Conservation (phyloP, 305 asterid genomes). For the Fraxinus angustifolia region DNA sequence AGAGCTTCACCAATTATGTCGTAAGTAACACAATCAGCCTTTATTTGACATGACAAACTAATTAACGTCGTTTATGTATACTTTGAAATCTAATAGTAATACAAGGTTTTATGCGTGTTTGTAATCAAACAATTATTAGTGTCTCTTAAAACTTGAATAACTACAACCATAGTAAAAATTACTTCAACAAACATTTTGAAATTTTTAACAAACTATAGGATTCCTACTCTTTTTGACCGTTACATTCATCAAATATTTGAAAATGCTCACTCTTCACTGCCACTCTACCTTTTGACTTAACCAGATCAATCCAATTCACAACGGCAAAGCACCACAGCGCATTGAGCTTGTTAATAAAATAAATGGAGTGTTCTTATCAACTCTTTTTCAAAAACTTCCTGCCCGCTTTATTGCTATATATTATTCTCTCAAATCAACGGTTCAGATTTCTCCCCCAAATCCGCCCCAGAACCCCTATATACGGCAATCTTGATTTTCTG, state of each 20-base stretch:
- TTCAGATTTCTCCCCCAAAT: constrained; percentile 18
- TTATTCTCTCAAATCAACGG: constrained; percentile 26
- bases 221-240: constrained; percentile 18
- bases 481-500: not conserved
- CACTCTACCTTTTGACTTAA: not conserved
- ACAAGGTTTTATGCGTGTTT: not conserved
- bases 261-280: not conserved
- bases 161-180: not conserved
- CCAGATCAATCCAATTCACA: not conserved
- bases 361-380: constrained; percentile 5
- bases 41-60: not conserved
- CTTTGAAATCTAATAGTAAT: no score
- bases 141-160: not conserved
- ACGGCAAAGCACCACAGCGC: not conserved
- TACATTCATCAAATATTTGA: constrained; percentile 3
- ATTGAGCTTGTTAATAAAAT: not conserved
- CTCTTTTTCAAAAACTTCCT: not conserved
- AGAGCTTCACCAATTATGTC: not conserved
- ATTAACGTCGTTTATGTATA: not conserved
- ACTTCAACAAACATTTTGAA: not conserved
- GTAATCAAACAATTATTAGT: not conserved
- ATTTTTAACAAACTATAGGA: not conserved
- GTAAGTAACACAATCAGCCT: no score
- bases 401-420: constrained; percentile 12
- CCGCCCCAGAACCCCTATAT: not conserved